Conservation (phyloP, 768 basidiomycete genomes). For the Dentipellis sp. region DNA sequence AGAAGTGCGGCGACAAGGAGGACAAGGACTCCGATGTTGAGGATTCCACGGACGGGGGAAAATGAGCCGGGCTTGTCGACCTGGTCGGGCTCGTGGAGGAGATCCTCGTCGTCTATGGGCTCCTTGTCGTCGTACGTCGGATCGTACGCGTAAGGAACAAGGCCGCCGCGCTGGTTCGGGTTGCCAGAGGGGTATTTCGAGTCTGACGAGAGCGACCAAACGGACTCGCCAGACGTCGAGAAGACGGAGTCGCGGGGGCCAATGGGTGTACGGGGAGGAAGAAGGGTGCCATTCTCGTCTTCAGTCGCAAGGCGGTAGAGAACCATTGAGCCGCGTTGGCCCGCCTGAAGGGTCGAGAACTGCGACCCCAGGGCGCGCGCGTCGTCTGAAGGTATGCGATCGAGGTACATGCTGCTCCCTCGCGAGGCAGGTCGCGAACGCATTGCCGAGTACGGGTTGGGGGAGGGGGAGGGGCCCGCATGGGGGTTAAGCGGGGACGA, state of each 20-base stretch:
- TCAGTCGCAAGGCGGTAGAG: constrained; percentile 49
- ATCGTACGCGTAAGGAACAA: constrained; percentile 67
- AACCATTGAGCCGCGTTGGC: constrained; percentile 48
- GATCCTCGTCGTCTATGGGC: constrained; percentile 66
- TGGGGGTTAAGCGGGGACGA: constrained; percentile 49
- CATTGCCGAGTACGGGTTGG: constrained; percentile 16
- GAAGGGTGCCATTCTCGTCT: constrained; percentile 20
- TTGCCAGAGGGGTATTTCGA: constrained; percentile 56
- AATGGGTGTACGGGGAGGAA: constrained; percentile 23
- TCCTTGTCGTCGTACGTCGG: constrained; percentile 46
- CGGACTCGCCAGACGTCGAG: constrained; percentile 45
- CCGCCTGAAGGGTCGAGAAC: constrained; percentile 14
- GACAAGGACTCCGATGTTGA: constrained; percentile 64
- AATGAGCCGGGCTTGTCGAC: constrained; percentile 28
- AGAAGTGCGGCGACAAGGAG: constrained; percentile 55
- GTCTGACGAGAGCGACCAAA: constrained; percentile 38
- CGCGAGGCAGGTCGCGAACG: constrained; percentile 32
- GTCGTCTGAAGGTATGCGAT: constrained; percentile 36
- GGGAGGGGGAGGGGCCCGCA: constrained; percentile 7
- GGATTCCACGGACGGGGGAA: constrained; percentile 38
- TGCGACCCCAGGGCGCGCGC: constrained; percentile 31
- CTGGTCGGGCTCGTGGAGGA: constrained; percentile 52
- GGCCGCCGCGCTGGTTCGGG: constrained; percentile 22
- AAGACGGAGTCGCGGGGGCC: constrained; percentile 32
- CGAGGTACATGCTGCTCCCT: constrained; percentile 28